phyloP scores from a whole-genome alignment of 2,329 filamentous ascomycete genomes.

The Fusarium hainanense region DNA sequence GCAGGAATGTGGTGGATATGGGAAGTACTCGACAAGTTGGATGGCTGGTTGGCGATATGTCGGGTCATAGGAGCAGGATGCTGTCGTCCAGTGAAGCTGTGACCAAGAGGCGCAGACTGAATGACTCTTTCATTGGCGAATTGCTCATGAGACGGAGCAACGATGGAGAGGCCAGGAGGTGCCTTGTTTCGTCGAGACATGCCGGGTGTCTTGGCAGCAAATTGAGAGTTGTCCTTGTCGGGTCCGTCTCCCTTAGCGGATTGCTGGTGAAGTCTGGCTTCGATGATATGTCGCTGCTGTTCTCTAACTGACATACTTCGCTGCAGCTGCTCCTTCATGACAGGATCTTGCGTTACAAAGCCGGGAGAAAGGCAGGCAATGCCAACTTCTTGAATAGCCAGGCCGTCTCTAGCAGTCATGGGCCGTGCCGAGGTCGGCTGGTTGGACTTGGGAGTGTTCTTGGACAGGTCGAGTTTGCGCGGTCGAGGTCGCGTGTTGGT shows the following conservation, averaged over 20 bases:
- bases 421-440: slow-evolving; percentile 74
- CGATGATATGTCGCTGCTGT: slow-evolving; percentile 94
- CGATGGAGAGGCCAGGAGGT: slow-evolving; percentile 90
- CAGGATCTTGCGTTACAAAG: slow-evolving; percentile 95
- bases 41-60: slow-evolving; percentile 83
- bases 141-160: slow-evolving; percentile 90
- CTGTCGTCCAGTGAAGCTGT: slow-evolving; percentile 93
- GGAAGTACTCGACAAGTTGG: slow-evolving; percentile 83
- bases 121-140: slow-evolving; percentile 96
- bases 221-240: slow-evolving; percentile 64
- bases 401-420: slow-evolving; percentile 80
- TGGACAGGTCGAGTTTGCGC: slow-evolving; percentile 81
- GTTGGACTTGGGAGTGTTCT: slow-evolving; percentile 65
- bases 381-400: slow-evolving; percentile 91
- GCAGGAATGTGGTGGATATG: slow-evolving; percentile 93
- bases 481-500: slow-evolving; percentile 79
- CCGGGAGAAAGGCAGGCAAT: slow-evolving; percentile 94
- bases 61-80: slow-evolving; percentile 80
- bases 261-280: slow-evolving; percentile 88
- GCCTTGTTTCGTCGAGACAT: slow-evolving; percentile 81
- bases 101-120: slow-evolving; percentile 93
- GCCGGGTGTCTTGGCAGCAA: slow-evolving; percentile 76
- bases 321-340: slow-evolving; percentile 95
- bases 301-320: slow-evolving; percentile 93
- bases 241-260: slow-evolving; percentile 80